Evolutionary conservation across 345 rosid species (phyloP).

Genomic region (Bruguiera gymnorhiza): DNA sequence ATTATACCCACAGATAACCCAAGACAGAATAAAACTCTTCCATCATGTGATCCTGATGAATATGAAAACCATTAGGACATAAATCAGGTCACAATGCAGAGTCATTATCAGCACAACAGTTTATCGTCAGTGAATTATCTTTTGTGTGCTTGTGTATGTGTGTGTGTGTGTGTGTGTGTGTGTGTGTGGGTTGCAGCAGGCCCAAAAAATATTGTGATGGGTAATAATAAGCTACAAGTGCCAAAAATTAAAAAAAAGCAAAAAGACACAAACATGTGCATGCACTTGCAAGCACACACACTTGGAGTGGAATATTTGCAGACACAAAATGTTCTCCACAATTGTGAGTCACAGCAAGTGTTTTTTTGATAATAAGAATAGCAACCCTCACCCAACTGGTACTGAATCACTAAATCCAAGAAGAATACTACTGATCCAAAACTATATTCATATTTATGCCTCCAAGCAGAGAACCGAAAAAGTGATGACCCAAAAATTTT

Average conservation of each 20-base stretch:
- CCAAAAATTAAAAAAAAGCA: too few species aligned
- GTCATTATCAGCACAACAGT: too few species aligned
- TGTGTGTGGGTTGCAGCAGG: too few species aligned
- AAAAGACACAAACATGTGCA: too few species aligned
- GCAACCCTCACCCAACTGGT: neutral
- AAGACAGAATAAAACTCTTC: slow-evolving; percentile 46
- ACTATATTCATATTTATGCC: neutral
- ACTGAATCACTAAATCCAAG: neutral
- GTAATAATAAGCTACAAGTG: too few species aligned
- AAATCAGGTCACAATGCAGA: neutral
- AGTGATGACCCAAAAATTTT: neutral
- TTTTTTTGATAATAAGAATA: too few species aligned
- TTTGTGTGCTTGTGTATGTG: too few species aligned
- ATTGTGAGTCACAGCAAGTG: neutral
- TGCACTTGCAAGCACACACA: too few species aligned
- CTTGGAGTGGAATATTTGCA: too few species aligned
- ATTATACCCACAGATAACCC: slow-evolving; percentile 70
- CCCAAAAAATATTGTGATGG: too few species aligned
- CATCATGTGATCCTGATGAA: slow-evolving; percentile 47
- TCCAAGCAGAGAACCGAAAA: neutral
- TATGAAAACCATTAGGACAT: slow-evolving; percentile 18
- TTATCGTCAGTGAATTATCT: too few species aligned
- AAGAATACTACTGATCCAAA: neutral
- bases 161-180: too few species aligned
- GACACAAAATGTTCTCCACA: neutral